A percentile compares a stretch with the other conserved stretches of the same genome.
phyloP scores from a whole-genome alignment of 2,329 filamentous ascomycete species.

The Malbranchea zuffiana region DNA sequence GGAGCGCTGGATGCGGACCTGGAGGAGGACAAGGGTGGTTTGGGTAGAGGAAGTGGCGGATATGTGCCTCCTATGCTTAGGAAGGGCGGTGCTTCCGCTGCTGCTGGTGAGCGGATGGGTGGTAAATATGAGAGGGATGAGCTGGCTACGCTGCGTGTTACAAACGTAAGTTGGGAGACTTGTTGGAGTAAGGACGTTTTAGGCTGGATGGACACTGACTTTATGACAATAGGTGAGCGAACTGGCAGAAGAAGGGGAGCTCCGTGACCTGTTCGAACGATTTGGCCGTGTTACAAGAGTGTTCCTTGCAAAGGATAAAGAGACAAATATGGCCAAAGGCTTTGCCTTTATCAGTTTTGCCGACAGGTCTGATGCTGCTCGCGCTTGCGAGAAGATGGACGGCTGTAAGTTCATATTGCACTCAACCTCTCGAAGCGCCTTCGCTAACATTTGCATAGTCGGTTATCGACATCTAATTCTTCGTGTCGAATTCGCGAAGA shows the following conservation, averaged over 20 bases:
- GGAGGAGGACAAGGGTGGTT: constrained; percentile 41
- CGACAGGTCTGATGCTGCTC: constrained; percentile 77
- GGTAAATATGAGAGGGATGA: constrained; percentile 97
- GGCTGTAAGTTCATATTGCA: constrained; percentile 50
- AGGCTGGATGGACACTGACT: neutral
- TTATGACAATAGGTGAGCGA: constrained; percentile 68
- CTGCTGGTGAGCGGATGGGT: constrained; percentile 66
- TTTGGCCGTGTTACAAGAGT: constrained; percentile 95
- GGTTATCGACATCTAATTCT: constrained; percentile 44
- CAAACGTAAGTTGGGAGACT: constrained; percentile 64
- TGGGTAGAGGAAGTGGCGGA: constrained; percentile 58
- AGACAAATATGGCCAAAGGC: constrained; percentile 91
- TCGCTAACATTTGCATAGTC: constrained; percentile 25
- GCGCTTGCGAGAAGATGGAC: constrained; percentile 96
- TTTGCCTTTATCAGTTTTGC: constrained; percentile 98
- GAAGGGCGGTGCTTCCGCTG: constrained; percentile 45
- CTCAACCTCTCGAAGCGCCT: constrained; percentile 1
- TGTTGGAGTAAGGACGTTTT: constrained; percentile 3
- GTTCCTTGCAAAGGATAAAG: constrained; percentile 94
- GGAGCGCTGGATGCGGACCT: constrained; percentile 41
- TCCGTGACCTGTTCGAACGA: constrained; percentile 95
- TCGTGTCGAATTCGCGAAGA: constrained; percentile 44
- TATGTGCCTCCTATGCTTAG: constrained; percentile 93
- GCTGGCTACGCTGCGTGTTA: constrained; percentile 88
- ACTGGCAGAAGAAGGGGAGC: constrained; percentile 88